Percentiles rank a stretch among this genome's conserved stretches.
These are phyloP conservation scores for Vaccinium corymbosum DNA, from an alignment of 148 eudicot genomes.

Conservation along the genomic window DNA sequence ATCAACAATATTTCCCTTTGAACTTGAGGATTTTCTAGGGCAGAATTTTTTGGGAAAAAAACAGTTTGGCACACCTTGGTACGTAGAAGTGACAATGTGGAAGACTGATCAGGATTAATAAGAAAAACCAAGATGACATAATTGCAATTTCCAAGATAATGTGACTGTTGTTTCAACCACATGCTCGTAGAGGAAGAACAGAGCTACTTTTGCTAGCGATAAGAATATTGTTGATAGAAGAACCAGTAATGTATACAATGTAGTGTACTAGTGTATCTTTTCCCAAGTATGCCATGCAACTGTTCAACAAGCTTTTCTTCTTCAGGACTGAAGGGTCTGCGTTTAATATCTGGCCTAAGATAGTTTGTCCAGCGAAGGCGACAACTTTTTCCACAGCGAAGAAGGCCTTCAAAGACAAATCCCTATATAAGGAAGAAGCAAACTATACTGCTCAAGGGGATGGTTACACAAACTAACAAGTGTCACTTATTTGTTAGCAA, in stretches of 20 bases:
- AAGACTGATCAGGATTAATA: neutral
- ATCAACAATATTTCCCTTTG: neutral
- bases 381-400: conserved; percentile 75
- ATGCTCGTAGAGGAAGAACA: neutral
- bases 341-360: conserved; percentile 65
- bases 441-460: neutral
- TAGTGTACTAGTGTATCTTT: neutral
- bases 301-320: conserved; percentile 70
- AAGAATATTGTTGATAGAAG: neutral
- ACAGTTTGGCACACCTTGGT: neutral
- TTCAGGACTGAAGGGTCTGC: conserved; percentile 58
- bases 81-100: neutral
- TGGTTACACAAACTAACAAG: neutral
- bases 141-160: neutral
- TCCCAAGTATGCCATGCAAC: conserved; percentile 65
- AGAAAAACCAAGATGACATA: neutral
- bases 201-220: neutral
- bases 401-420: conserved; percentile 38
- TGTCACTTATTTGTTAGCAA: neutral
- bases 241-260: neutral
- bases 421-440: neutral
- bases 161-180: neutral
- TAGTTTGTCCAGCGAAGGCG: conserved; percentile 76
- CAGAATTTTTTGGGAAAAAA: neutral
- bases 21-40: neutral